Evolutionary conservation across 306 rosid genomes (phyloP).

Genomic region (Acacia crassicarpa): DNA sequence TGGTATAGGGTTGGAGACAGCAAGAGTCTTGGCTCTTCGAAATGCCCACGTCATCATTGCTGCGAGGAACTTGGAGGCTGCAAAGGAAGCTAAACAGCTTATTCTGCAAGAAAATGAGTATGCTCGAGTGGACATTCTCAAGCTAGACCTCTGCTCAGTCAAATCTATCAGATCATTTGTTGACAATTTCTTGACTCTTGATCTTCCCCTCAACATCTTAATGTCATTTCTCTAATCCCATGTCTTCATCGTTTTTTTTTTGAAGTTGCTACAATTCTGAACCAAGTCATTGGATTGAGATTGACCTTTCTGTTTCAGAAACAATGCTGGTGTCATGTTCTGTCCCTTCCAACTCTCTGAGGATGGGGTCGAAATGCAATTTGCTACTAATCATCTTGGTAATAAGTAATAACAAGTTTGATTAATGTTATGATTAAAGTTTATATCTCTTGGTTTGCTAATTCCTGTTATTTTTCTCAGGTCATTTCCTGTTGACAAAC

Average conservation of each 20-base stretch:
- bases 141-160: slow-evolving; percentile 74
- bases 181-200: slow-evolving; percentile 57
- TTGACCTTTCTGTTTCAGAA: slow-evolving; percentile 54
- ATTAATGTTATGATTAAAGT: neutral
- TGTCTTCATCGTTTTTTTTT: neutral
- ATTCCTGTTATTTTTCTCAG: slow-evolving; percentile 38
- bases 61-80: slow-evolving; percentile 75
- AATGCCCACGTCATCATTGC: slow-evolving; percentile 73
- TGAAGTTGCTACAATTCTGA: neutral
- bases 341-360: slow-evolving; percentile 77
- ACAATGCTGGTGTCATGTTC: slow-evolving; percentile 97
- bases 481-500: slow-evolving; percentile 81
- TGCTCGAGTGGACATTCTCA: slow-evolving; percentile 61
- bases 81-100: slow-evolving; percentile 61
- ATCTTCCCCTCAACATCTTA: slow-evolving; percentile 84
- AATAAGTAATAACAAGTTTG: slow-evolving; percentile 21
- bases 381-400: slow-evolving; percentile 88
- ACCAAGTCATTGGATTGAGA: neutral
- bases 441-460: neutral
- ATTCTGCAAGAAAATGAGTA: slow-evolving; percentile 44
- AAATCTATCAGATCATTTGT: slow-evolving; percentile 66
- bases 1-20: slow-evolving; percentile 90
- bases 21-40: slow-evolving; percentile 69
- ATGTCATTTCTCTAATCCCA: slow-evolving; percentile 45
- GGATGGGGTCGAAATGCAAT: slow-evolving; percentile 87